Evolutionary conservation across 805 yeast genomes (phyloP), one percentile per base, ranked within the genome.

Genomic region (Kodamaea laetipori): DNA sequence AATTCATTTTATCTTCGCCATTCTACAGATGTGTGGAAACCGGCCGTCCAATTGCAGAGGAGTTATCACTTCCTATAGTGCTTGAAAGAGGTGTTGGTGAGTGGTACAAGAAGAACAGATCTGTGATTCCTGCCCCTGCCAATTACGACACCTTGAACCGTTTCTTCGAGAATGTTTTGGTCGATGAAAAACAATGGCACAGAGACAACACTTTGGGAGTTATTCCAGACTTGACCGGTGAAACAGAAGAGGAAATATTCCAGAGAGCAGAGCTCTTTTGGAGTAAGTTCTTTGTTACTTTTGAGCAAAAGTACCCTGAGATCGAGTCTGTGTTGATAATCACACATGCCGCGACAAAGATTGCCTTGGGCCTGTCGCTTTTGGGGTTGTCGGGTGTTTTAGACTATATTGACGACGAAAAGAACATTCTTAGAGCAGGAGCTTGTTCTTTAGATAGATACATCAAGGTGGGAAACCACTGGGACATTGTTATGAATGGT

Each of bases 271-370:
- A 60, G 16, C 32, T 43, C 6, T 84, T 88, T 46, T 69, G 90
- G 73, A 49, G 60, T 0, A 57, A 57, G 26, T 80, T 92, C 52
- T 62, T 88, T 2, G 78, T 82, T 1, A 70, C 66, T 39, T 71
- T 87, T 41, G 84, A 83, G 49, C 46, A 55, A 6, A 66, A 73
- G 46, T 76, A 66, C 54, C 95, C 96, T 0, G 67, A 80, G 1
- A 68, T 80, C 24, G 79, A 81, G 27, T 71, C 81, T 0, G 69
- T 94, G 6, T 55, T 94, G 16, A 66, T 92, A n/a, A 82, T 88
- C 19, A 82, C 96, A 3, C 98, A 94, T 65, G 99, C 98, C 1
- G 97, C 98, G 3, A 77, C 95, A 4, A 88, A 89, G 61, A 88
- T 90, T 47, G 90, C 95, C 0, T 67, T 92, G 12, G 97, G 97